Evolutionary conservation across 331 rosid genomes (phyloP).

Genomic region (Rosa hybrid): DNA sequence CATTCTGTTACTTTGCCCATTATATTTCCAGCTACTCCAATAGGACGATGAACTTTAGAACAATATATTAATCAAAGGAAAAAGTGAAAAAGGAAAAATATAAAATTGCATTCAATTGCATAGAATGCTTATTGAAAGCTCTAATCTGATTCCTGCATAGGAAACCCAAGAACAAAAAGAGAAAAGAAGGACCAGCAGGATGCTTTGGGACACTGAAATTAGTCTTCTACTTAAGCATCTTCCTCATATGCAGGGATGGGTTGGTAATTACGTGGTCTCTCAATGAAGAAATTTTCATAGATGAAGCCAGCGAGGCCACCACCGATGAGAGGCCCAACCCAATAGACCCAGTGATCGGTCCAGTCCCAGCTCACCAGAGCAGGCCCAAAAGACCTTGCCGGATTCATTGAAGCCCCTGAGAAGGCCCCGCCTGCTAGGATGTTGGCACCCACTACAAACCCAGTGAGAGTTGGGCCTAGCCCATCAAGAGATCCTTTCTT

Average conservation of each 20-base stretch:
- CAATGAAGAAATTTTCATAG: slow-evolving; percentile 72
- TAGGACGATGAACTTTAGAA: too few relatives aligned
- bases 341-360: slow-evolving; percentile 92
- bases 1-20: too few relatives aligned
- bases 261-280: slow-evolving; percentile 35
- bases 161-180: not conserved
- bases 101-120: not conserved
- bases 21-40: too few relatives aligned
- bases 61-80: too few relatives aligned
- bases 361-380: slow-evolving; percentile 75
- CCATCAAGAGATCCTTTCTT: slow-evolving; percentile 69
- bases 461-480: slow-evolving; percentile 64
- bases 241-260: slow-evolving; percentile 37
- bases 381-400: slow-evolving; percentile 88
- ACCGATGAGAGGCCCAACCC: slow-evolving; percentile 92
- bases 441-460: slow-evolving; percentile 86
- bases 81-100: not conserved
- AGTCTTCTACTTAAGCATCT: slow-evolving; percentile 19
- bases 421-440: slow-evolving; percentile 80
- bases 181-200: not conserved
- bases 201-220: not conserved
- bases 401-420: slow-evolving; percentile 85
- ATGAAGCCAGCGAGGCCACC: slow-evolving; percentile 78
- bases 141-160: not conserved
- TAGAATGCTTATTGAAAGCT: not conserved